Evolutionary conservation across 805 yeast genomes (phyloP), one percentile per base, ranked within the genome.

Genomic region (Clavispora santaluciae): DNA sequence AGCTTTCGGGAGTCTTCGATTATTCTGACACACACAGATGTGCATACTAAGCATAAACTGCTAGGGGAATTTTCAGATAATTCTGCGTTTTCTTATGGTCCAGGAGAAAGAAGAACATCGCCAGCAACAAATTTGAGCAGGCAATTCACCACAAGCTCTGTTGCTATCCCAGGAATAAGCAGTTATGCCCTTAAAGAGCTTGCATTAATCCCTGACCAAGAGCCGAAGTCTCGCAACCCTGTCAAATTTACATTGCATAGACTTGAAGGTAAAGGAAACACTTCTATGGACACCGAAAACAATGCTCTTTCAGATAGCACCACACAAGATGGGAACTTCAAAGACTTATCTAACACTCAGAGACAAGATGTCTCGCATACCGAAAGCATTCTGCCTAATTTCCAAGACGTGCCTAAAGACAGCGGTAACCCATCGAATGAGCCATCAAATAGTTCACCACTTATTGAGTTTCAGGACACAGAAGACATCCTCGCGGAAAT

Each of bases 121-220:
- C 31, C 15, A 28, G 3, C 43, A 6, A 18, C 10, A 24, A 31
- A 22, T 31, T 34, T 10, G 28, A 35, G 25, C 36, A 38, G 10
- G 22, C 43, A 41, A 11, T 45, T 60, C 3, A 50, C 64, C 1
- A 42, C 56, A 20, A 51, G 55, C 26, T 63, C 70, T 2, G 75
- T 73, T 4, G 83, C 80, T 2, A 79, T 85, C 35, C 84, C 83
- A 1, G 75, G 74, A 2, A 68, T 70, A 15, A 67, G 70, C 49
- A 65, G 54, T 40, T 59, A 55, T 45, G 68, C 66, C 5, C 55
- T 70, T 35, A 65, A 67, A 31, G 87, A 82, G 53, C 71, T 89
- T 36, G 95, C 95, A 1, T 84, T 85, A 5, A 79, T 90, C 38
- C 91, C 96, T 0, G 96, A 91, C 58, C 89, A 83, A 35, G 72